Evolutionary conservation across 768 basidiomycete species (phyloP), one percentile per base, ranked within the genome.

Genomic region (Mycena rebaudengoi): DNA sequence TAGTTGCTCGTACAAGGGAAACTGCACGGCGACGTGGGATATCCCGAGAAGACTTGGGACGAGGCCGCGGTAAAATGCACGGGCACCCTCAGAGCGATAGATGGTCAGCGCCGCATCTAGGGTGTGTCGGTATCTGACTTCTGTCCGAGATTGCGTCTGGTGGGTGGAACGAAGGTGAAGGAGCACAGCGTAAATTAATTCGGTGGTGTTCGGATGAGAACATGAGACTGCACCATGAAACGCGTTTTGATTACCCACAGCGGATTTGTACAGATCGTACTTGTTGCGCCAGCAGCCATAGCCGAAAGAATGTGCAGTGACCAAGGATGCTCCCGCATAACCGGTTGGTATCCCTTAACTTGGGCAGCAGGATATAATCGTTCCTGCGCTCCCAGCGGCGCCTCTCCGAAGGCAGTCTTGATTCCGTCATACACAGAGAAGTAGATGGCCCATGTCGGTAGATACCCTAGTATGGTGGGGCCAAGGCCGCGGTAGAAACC

Each of bases 381-480:
- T 29, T 88, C 85, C 68, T 53, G 71, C 39, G 53, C 74, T 62
- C 74, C 86, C 20, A 86, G 78, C 6, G 89, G 87, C 32, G 83
- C 80, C 68, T 88, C 88, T 21, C 94, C 93, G 73, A 95, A 92
- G 48, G 82, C 79, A 14, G 85, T 86, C 83, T 99, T 99, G 78
- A 98, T 92, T 62, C 92, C 89, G 79, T 99, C 98, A 79, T 99
- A 99, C 25, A 99, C 95, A 21, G 95, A 89, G 76, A 99, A 99
- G 76, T 98, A 99, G 70, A 99, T 99, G 25, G 96, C 98, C 98
- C 96, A 99, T 3, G 97, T 99, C 21, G 98, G 98, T 39, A 99
- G 87, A 79, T 99, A 99, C 14, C 98, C 98, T 8, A 96, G 85
- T 58, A 99, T 86, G 20, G 98, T 99, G 14, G 98, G 98, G 20